Evolutionary conservation across 2,329 filamentous ascomycete genomes (phyloP), one percentile per base, ranked within the genome.

Genomic region (Lasiodiplodia hormozganensis): DNA sequence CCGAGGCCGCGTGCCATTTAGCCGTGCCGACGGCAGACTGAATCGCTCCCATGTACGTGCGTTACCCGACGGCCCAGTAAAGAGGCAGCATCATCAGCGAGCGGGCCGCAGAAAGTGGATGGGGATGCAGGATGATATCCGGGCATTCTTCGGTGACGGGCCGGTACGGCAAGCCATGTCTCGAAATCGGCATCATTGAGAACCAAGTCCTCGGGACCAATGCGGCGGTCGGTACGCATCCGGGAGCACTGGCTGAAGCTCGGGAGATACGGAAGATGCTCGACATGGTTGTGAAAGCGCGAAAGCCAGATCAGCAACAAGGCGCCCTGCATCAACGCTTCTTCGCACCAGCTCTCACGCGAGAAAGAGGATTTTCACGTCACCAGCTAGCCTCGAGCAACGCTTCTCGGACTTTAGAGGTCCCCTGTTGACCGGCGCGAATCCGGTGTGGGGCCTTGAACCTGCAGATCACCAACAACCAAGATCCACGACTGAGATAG

Each of bases 401-500:
- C 16, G 40, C 7, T 8, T 43, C 18, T 18, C 40, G 40, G 16
- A 43, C 40, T 14, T 43, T 18, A 43, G 40, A 8, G 40, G 16
- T 43, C 16, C 18, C 16, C n/a, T 34, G 31, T 31, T 62, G 60
- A 36, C 60, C 60, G 60, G 60, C 60, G 18, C 43, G 28, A 31
- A 4, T n/a, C 43, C 60, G 40, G 4, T 38, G 60, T 62, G 60
- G 57, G 57, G 23, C 38, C 16, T 21, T 49, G 40, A 14, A 21
- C 4, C 38, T 16, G 60, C 28, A 62, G 60, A 62, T 62, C 60
- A 12, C 43, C 28, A 62, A 62, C 28, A 18, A 10, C 34, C 28
- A 52, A 62, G 60, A 62, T 62, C 25, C 60, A 36, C 6, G 60
- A 51, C 23, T n/a, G 31, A 52, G 25, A 47, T 62, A 16, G 14